These are phyloP conservation scores for Rhodotorula toruloides DNA, from an alignment of 768 basidiomycete species.

Conservation along the genomic window DNA sequence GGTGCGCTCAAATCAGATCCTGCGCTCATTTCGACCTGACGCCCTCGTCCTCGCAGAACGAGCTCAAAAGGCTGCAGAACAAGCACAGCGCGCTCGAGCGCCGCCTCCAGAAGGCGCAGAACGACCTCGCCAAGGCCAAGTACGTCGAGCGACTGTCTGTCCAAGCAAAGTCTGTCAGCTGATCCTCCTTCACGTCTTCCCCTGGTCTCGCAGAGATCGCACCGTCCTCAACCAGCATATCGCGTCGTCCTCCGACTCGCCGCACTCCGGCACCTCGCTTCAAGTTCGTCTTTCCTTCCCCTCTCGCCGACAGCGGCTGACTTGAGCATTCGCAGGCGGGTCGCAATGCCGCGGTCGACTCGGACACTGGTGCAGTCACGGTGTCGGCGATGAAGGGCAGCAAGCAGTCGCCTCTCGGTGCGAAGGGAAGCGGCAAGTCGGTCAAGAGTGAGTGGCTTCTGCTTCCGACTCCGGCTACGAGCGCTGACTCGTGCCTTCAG, in stretches of 20 bases:
- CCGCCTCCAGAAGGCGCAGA: background rate
- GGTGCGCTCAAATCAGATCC: background rate
- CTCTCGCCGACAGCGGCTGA: too few relatives aligned
- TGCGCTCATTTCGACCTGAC: background rate
- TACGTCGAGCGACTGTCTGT: too few relatives aligned
- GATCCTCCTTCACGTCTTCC: background rate
- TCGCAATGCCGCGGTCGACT: too few relatives aligned
- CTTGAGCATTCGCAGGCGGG: background rate
- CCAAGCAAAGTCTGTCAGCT: too few relatives aligned
- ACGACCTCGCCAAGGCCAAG: conserved; percentile 20
- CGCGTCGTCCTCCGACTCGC: background rate
- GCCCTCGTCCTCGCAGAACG: background rate
- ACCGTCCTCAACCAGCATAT: conserved; percentile 2
- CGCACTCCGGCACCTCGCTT: background rate
- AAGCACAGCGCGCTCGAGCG: background rate
- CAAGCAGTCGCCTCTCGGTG: too few relatives aligned
- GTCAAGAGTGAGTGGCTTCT: background rate
- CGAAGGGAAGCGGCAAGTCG: background rate
- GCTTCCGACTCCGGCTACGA: background rate
- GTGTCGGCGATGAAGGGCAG: too few relatives aligned
- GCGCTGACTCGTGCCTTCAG: too few relatives aligned
- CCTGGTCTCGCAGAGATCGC: background rate
- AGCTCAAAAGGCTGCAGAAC: background rate
- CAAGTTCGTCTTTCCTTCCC: background rate
- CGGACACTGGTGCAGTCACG: too few relatives aligned